Percentiles rank a stretch among this genome's conserved stretches.
Evolutionary conservation across 345 rosid species (phyloP).

Genomic region (Salix suchowensis): DNA sequence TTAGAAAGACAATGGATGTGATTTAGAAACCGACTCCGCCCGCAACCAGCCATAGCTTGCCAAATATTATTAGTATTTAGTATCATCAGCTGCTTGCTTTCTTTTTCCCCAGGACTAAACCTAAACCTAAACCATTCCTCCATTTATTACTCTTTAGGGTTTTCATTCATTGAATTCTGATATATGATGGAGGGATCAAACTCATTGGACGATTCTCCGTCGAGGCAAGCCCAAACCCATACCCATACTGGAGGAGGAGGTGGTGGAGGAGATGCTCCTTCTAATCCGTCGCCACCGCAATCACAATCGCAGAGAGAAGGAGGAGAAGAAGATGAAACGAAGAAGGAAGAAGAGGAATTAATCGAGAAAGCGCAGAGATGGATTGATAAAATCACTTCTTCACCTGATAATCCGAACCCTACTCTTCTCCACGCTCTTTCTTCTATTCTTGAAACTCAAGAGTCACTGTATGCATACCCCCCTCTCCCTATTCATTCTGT

Average conservation of each 20-base stretch:
- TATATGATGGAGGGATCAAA: neutral
- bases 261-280: neutral
- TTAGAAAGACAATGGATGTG: neutral
- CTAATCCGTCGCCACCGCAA: neutral
- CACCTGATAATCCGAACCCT: conserved; percentile 76
- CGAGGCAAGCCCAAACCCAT: conserved; percentile 3
- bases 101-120: neutral
- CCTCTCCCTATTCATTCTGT: neutral
- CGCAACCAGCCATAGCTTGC: neutral
- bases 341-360: conserved; percentile 55
- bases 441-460: conserved; percentile 77
- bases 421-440: conserved; percentile 70
- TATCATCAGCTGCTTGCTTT: too few relatives aligned
- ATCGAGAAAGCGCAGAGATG: conserved; percentile 63
- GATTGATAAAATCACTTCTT: conserved; percentile 72
- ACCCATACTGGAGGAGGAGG: neutral
- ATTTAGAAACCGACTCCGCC: neutral
- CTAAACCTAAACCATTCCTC: neutral
- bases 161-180: neutral
- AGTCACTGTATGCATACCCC: conserved; percentile 50
- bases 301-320: conserved; percentile 16
- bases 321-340: conserved; percentile 36
- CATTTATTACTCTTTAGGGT: neutral
- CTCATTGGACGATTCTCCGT: neutral
- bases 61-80: neutral